These are phyloP conservation scores for Alopecurus myosuroides DNA, from an alignment of 176 grass and related monocot species.

Conservation along the genomic window DNA sequence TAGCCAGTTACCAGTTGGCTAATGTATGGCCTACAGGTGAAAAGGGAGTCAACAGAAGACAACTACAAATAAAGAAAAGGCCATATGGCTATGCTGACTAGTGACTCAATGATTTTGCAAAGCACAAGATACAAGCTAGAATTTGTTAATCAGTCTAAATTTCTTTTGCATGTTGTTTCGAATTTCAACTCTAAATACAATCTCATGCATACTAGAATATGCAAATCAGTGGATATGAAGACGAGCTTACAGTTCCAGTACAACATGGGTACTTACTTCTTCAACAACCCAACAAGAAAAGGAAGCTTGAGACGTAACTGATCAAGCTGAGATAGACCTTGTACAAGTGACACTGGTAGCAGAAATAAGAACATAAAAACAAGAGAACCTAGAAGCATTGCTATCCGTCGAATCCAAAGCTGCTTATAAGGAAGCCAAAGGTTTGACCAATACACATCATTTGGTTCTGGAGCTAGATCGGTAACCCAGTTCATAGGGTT, in stretches of 20 bases:
- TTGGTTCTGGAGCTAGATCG: conserved; percentile 80
- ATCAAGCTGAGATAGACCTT: conserved; percentile 89
- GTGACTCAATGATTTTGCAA: neutral
- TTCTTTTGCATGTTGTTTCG: neutral
- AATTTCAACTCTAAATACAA: neutral
- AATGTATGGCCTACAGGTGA: conserved; percentile 53
- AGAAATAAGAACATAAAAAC: conserved; percentile 91
- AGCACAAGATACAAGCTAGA: conserved; percentile 5
- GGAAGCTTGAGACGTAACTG: conserved; percentile 69
- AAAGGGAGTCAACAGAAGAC: conserved; percentile 1
- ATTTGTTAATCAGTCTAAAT: neutral
- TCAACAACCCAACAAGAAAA: conserved; percentile 67
- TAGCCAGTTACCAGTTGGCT: conserved; percentile 88
- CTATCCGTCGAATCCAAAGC: conserved; percentile 82
- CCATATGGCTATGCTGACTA: neutral
- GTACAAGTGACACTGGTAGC: conserved; percentile 79
- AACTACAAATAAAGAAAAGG: neutral
- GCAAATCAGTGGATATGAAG: neutral
- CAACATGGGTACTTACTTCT: conserved; percentile 53
- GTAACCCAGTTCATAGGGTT: conserved; percentile 87
- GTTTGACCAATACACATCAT: conserved; percentile 98
- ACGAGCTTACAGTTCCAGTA: neutral
- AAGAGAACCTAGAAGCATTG: conserved; percentile 61
- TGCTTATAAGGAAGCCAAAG: conserved; percentile 80
- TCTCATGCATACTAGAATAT: neutral